Percentiles rank a stretch among this genome's conserved stretches.
Evolutionary conservation across 2,329 filamentous ascomycete species (phyloP).

Genomic region (Diaporthe longicolla): DNA sequence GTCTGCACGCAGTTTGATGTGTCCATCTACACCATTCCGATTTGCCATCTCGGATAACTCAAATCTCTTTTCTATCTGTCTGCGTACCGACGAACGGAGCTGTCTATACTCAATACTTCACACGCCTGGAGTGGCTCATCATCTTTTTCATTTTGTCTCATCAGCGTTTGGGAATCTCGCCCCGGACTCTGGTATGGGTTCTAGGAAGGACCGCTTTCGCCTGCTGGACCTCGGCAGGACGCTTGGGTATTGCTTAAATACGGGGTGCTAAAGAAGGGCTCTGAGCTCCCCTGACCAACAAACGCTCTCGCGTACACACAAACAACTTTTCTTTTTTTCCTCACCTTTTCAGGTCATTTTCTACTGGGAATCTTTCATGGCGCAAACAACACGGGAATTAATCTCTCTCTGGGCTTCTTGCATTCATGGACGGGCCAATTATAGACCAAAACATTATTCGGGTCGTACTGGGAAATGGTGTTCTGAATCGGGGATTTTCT

Average conservation of each 20-base stretch:
- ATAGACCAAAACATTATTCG: conserved; percentile 26
- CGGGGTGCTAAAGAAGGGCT: conserved; percentile 24
- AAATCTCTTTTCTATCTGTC: not conserved
- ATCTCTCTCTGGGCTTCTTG: conserved; percentile 6
- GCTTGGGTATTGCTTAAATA: conserved; percentile 19
- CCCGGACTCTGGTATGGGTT: not conserved
- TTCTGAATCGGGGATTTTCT: not conserved
- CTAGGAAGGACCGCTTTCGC: not conserved
- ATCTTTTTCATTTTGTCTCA: conserved; percentile 9
- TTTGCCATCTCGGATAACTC: not conserved
- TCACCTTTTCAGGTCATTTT: not conserved
- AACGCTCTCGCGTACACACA: not conserved
- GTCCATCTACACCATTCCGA: conserved; percentile 25
- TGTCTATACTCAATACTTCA: not conserved
- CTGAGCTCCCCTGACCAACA: conserved; percentile 1
- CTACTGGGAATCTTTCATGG: not conserved
- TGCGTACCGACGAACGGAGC: conserved; percentile 9
- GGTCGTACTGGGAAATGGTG: conserved; percentile 11
- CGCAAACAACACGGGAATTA: conserved; percentile 11
- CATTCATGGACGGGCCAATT: conserved; percentile 28
- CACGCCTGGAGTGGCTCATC: conserved; percentile 8
- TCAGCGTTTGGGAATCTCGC: not conserved
- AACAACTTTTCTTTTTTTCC: not conserved
- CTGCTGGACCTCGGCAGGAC: not conserved
- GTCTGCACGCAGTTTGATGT: not conserved